Evolutionary conservation across 1,284 basidiomycete genomes (phyloP).

Genomic region (Irpex sp.): DNA sequence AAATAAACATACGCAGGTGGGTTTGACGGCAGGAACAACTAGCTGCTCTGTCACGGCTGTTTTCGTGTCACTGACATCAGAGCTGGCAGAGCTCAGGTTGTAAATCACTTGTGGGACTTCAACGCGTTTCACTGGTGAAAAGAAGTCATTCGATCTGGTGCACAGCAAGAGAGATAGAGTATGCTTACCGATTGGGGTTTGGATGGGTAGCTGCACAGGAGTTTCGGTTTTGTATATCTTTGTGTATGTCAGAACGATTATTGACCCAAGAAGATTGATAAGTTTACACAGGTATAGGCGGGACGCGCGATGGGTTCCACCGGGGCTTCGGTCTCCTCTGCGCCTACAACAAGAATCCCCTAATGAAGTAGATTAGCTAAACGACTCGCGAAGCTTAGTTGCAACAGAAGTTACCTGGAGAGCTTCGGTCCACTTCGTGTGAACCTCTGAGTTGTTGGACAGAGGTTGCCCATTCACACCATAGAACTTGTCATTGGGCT

Average conservation of each 20-base stretch:
- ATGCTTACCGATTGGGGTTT: neutral
- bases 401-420: neutral
- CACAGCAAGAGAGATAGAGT: neutral
- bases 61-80: neutral
- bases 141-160: neutral
- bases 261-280: neutral
- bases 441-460: neutral
- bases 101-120: neutral
- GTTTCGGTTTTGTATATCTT: neutral
- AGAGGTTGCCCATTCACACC: neutral
- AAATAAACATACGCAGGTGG: neutral
- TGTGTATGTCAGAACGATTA: neutral
- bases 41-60: neutral
- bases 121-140: neutral
- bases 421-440: neutral
- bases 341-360: neutral
- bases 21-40: neutral
- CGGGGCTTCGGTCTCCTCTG: neutral
- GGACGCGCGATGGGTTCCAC: neutral
- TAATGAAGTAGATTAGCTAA: neutral
- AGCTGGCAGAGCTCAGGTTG: neutral
- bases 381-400: neutral
- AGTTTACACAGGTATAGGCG: neutral
- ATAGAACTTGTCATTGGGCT: conserved; percentile 2
- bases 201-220: neutral